Evolutionary conservation across 805 yeast genomes (phyloP).

Genomic region (Naumovozyma baii): DNA sequence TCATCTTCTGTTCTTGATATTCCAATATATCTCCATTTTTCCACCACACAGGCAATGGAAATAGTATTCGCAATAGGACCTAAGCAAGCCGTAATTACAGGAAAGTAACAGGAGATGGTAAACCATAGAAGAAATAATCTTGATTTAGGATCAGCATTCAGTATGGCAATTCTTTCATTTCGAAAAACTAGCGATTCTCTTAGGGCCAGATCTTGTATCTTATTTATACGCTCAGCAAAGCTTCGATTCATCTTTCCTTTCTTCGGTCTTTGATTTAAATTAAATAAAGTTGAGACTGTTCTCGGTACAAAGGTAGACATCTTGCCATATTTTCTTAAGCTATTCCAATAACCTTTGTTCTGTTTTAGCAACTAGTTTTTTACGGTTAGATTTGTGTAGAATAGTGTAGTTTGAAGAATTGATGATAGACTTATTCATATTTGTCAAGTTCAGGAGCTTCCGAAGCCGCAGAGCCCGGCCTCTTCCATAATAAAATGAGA

Average conservation of each 20-base stretch:
- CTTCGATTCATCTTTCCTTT: neutral
- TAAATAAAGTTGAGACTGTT: neutral
- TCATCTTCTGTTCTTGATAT: neutral
- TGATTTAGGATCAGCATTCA: conserved; percentile 22
- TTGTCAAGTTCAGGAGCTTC: too few species aligned
- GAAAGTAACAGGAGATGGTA: conserved; percentile 55
- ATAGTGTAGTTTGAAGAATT: too few species aligned
- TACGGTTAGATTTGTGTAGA: too few species aligned
- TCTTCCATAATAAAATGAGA: too few species aligned
- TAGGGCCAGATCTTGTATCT: conserved; percentile 1
- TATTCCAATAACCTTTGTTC: neutral
- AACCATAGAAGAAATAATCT: conserved; percentile 43
- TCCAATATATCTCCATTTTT: conserved; percentile 47
- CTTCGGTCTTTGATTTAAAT: neutral
- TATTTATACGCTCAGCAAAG: neutral
- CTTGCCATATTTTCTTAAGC: neutral
- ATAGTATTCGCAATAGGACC: conserved; percentile 74
- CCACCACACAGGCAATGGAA: conserved; percentile 60
- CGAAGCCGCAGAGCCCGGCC: too few species aligned
- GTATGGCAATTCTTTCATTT: conserved; percentile 19
- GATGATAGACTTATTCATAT: too few species aligned
- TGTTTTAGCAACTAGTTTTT: neutral
- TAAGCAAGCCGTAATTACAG: conserved; percentile 64
- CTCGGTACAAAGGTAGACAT: neutral
- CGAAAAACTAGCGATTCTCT: conserved; percentile 14